These are phyloP conservation scores for Nothophoma quercina DNA, from an alignment of 2,329 filamentous ascomycete species.

Conservation along the genomic window DNA sequence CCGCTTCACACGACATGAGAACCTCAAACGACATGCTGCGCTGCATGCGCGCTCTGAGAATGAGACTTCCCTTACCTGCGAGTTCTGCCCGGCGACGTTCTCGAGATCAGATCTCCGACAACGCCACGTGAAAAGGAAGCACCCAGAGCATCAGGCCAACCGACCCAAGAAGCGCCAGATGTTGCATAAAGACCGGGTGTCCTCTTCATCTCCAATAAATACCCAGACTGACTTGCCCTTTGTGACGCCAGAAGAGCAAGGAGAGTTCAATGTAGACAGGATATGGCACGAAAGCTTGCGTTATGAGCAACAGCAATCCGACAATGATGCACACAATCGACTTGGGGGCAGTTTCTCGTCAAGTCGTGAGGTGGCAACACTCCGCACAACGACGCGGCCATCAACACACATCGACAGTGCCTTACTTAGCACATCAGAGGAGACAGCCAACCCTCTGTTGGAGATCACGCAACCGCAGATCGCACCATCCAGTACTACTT, in stretches of 20 bases:
- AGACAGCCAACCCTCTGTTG: neutral
- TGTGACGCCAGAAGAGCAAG: conserved; percentile 5
- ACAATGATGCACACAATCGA: neutral
- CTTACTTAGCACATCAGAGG: neutral
- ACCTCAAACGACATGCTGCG: conserved; percentile 30
- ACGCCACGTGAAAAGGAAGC: conserved; percentile 31
- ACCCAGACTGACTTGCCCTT: neutral
- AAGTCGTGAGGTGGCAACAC: neutral
- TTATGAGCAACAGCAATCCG: neutral
- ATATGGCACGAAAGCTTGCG: neutral
- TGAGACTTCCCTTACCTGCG: conserved; percentile 22
- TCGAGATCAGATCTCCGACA: conserved; percentile 28
- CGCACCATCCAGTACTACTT: neutral
- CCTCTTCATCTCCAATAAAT: neutral
- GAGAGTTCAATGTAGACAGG: neutral
- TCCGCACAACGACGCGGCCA: neutral
- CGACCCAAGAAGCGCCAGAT: conserved; percentile 16
- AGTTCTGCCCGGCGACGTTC: conserved; percentile 26
- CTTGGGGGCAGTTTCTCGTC: neutral
- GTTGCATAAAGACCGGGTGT: neutral
- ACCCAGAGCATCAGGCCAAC: conserved; percentile 17
- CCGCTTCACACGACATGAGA: conserved; percentile 33
- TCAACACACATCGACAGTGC: neutral
- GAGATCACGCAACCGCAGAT: neutral
- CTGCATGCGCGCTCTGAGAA: conserved; percentile 22